Base-by-base conservation (phyloP, 2,329 filamentous ascomycete species). In the Purpureocillium lavendulum region DNA sequence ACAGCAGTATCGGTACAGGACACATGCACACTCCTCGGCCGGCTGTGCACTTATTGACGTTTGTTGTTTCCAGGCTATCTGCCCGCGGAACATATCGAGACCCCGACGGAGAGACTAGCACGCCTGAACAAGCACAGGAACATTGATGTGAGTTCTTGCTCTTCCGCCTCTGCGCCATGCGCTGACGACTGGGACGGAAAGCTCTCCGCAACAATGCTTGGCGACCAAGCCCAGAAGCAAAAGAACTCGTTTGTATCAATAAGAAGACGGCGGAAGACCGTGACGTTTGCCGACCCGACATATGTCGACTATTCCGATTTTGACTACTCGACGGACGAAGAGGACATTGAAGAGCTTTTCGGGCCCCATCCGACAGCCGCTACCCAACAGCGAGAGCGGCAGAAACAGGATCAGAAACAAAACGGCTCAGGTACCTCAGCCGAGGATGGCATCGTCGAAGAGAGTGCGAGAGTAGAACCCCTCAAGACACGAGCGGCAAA, bases 71-170 rank as follows among this genome's bases (percentile, higher is more conserved):
- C 45, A 95, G 90, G 90, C 33, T 98, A 98, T 57, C 70, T 98
- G 40, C 92, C 92, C 36, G 92, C 92, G 36, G 92, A 98, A 61
- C 92, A 98, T 59, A 98, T 98, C 49, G 92, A 98, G 61, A 98
- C 92, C 8, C 92, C 92, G 3, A 96, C 90, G 13, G 92, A 98
- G 69, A 77, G 92, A 57, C 66, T 98, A 45, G 92, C 92, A 34
- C 80, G 92, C 47, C 66, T 97, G 47, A 98, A 98, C 64, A 98
- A 98, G 65, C 92, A 98, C 64, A 80, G 92, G 56, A 98, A 98
- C 57, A 89, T 97, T 52, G 92, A 98, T 67, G 88, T 94, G 76
- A 48, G 86, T 13, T 30, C 11, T 7, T 14, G 29, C 29, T 6
- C 6, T 12, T 12, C 5, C 29, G 29, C n/a, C 12, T 30, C n/a